These are phyloP conservation scores for Bruguiera sexangula DNA, from an alignment of 345 rosid genomes.

Conservation along the genomic window DNA sequence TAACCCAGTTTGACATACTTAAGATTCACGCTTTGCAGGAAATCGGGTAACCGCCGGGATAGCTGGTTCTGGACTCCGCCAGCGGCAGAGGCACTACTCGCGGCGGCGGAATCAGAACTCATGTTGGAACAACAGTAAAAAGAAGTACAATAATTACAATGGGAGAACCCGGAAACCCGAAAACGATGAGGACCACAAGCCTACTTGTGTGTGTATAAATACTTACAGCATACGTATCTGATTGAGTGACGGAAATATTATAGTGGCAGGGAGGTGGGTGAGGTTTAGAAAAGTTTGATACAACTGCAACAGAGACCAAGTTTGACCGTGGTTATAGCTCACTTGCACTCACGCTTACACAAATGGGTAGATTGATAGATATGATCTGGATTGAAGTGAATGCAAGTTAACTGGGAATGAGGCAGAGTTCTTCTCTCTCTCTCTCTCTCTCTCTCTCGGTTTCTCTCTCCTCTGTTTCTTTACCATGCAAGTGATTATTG, in stretches of 20 bases:
- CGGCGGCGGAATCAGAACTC: conserved; percentile 2
- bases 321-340: background rate
- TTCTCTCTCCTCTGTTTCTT: no score
- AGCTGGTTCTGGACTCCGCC: conserved; percentile 63
- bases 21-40: conserved; percentile 78
- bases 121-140: background rate
- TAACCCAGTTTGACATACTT: conserved; percentile 89
- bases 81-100: background rate
- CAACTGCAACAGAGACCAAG: conserved; percentile 1
- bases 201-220: background rate
- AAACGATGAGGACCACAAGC: background rate
- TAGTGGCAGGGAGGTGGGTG: background rate
- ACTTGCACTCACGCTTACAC: background rate
- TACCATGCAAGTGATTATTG: no score
- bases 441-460: no score
- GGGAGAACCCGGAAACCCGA: background rate
- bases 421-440: no score
- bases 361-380: background rate
- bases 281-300: conserved; percentile 9
- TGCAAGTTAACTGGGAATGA: background rate
- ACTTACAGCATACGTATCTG: background rate
- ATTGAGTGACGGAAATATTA: no score
- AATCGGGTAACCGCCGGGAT: conserved; percentile 65
- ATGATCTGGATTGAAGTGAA: background rate
- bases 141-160: background rate